Evolutionary conservation across 2,329 filamentous ascomycete species (phyloP), one percentile per base, ranked within the genome.

Genomic region (Xylariaceae sp.): DNA sequence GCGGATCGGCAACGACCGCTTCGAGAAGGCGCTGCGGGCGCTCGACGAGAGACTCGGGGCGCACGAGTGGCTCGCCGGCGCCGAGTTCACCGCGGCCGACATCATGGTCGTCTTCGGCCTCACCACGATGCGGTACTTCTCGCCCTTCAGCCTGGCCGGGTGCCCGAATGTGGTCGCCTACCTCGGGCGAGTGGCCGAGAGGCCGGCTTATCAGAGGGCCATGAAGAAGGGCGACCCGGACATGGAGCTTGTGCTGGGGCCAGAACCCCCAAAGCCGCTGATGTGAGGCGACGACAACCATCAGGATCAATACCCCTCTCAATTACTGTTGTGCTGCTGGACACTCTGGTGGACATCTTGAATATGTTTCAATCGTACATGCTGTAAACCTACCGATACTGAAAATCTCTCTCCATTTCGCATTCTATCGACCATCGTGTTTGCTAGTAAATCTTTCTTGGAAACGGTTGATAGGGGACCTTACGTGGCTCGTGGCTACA

Each of bases 41-140:
- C 32, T 77, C 16, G 64, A 83, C 24, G 53, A 65, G 3, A 58
- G 70, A 9, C 50, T 83, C 3, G 44, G 42, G 3, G 39, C 54
- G 1, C 68, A 61, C 21, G 49, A 59, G 7, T 84, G 68, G 63
- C 56, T 84, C 16, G 76, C 72, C 0, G 80, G 79, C 2, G 58
- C 67, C 0, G 63, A 77, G 32, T 74, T 84, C 37, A 81, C 75
- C 0, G 75, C 64, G 1, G 80, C 80, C 2, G 80, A 85, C 54
- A 61, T 81, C 25, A 81, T 83, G 75, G 59, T 58, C 4, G 64
- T 78, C 1, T 80, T 71, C 46, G 61, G 64, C 11, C 56, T 83
- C 21, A 80, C 77, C 1, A 83, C 76, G 2, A 67, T 75, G 64
- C 61, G 79, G 12, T 59, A 62, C 30, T 80, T 74, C 42, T 55